phyloP scores from a whole-genome alignment of 2,329 filamentous ascomycete species.

The Fusarium sp. region DNA sequence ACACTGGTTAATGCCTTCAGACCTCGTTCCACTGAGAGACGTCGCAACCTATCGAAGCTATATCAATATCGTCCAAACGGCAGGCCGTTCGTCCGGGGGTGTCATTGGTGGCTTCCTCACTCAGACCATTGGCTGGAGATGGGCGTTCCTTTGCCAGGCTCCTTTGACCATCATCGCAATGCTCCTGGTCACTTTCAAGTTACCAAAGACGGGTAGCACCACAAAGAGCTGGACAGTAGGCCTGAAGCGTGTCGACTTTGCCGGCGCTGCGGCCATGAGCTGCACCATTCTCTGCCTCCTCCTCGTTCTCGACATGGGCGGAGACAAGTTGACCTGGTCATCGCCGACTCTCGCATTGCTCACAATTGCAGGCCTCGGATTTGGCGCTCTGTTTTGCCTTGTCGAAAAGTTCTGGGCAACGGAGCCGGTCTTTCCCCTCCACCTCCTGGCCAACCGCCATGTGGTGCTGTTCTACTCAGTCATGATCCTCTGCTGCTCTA shows the following conservation, averaged over 20 bases:
- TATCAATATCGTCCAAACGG: slow-evolving; percentile 26
- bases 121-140: slow-evolving; percentile 28
- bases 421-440: slow-evolving; percentile 21
- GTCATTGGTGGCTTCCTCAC: slow-evolving; percentile 21
- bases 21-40: slow-evolving; percentile 24
- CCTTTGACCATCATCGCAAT: slow-evolving; percentile 13
- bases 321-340: not conserved
- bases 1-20: not conserved
- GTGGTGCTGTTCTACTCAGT: slow-evolving; percentile 10
- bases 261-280: slow-evolving; percentile 3
- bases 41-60: slow-evolving; percentile 29
- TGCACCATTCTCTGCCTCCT: slow-evolving; percentile 4
- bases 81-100: slow-evolving; percentile 20
- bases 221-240: not conserved
- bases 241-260: slow-evolving; percentile 11
- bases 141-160: slow-evolving; percentile 19
- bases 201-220: not conserved
- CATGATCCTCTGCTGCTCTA: slow-evolving; percentile 14
- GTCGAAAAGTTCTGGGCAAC: slow-evolving; percentile 9
- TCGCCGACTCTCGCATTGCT: not conserved
- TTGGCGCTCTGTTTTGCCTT: not conserved
- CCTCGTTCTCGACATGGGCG: slow-evolving; percentile 13
- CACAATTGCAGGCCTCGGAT: not conserved
- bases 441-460: not conserved
- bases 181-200: not conserved